Base-by-base conservation (phyloP, 2,329 filamentous ascomycete genomes). In the Ceratocystis alfenasii region DNA sequence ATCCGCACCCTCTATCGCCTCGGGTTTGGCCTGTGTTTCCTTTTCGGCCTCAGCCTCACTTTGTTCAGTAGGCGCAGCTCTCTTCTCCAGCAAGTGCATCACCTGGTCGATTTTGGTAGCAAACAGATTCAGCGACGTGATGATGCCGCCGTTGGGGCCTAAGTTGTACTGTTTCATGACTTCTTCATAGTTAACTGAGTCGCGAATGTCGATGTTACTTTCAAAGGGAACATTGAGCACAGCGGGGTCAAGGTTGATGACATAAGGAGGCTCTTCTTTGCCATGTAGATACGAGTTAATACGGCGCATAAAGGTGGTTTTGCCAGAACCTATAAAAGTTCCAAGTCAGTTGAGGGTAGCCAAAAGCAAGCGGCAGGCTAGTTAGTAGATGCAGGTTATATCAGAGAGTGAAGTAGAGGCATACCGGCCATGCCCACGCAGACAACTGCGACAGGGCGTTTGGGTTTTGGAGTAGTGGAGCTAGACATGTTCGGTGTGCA, bases 131-230 rank as follows among this genome's bases (percentile, higher is more conserved):
- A 99, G 79, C 10, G 89, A 94, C 1, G 95, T 99, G 70, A 99
- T 79, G 72, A 99, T 99, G 60, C 92, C 95, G 64, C 94, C 94
- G 78, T 99, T 99, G 7, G 94, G 94, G 0, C 94, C 94, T 0
- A 99, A 83, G 73, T 96, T 96, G 76, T 96, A 97, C 77, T 97
- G 92, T 77, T 93, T 95, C 95, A 99, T 99, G 69, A 99, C 94
- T 77, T 99, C 93, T 75, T 96, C 94, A 80, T 99, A 99, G 82
- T 99, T 96, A 75, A 99, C 93, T 30, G 89, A 94, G 77, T 99
- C 94, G 72, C 95, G 90, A 71, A 99, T 99, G 77, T 99, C 94
- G 77, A 99, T 97, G 76, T 99, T 99, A 75, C 88, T 86, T 71
- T 96, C 93, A 74, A 96, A 99, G 2, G 95, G 94, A 5, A 96